Conservation (phyloP, 192 early-diverging fungal genomes). For the Podochytrium sp. region DNA sequence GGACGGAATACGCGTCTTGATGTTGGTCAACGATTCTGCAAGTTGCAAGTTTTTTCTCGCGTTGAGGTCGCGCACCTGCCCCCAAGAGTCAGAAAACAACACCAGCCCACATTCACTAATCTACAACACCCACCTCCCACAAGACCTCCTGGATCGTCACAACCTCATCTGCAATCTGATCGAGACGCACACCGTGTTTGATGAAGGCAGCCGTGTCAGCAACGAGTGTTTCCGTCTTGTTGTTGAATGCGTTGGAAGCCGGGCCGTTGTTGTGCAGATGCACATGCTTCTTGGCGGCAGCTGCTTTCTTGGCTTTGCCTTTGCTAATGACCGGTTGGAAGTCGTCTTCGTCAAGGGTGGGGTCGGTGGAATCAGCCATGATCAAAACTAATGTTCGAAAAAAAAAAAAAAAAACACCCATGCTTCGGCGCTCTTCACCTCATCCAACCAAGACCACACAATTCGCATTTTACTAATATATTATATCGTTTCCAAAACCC, state of each 20-base stretch:
- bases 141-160: constrained; percentile 86
- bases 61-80: constrained; percentile 76
- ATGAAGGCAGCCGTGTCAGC: constrained; percentile 29
- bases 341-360: not conserved
- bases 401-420: constrained; percentile 10
- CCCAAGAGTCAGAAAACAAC: no score
- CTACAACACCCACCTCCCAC: constrained; percentile 72
- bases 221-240: not conserved
- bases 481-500: not conserved
- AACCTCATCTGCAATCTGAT: constrained; percentile 70
- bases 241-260: not conserved
- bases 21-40: constrained; percentile 1
- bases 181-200: constrained; percentile 41
- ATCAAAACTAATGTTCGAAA: not conserved
- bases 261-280: not conserved
- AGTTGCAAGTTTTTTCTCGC: constrained; percentile 38
- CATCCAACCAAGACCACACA: not conserved
- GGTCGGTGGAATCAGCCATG: not conserved
- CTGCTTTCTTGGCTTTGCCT: not conserved
- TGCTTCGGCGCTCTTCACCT: no score
- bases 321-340: not conserved
- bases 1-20: constrained; percentile 5
- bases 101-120: no score
- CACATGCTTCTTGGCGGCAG: not conserved
- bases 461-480: not conserved